Base-by-base conservation (phyloP, 495 filamentous ascomycete species). In the Trichocladium uniseriatum region DNA sequence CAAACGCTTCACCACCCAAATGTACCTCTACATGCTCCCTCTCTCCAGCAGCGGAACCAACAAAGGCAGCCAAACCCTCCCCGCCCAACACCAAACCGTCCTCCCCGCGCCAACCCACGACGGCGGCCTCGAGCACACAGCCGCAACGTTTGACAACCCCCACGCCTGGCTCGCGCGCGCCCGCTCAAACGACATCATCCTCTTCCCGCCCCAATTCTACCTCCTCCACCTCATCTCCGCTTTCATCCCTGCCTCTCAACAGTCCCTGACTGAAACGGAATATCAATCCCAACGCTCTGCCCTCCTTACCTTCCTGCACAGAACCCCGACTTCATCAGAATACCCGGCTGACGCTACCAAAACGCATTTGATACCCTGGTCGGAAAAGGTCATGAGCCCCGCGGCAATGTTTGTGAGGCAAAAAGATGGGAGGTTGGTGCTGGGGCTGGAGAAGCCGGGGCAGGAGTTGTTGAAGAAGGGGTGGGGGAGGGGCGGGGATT, bases 11-110 rank as follows among this genome's bases (percentile, higher is more conserved):
- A 84, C 84, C 1, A 95, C 89, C 7, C 89, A 95, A 61, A 95
- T 98, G 89, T 98, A 97, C 61, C 59, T 98, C 7, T 92, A 95
- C 64, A 84, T 95, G 68, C 74, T 95, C n/a, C 89, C 92, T 0
- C 68, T 89, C 15, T 22, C 4, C 36, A 21, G 1, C 29, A 13
- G 2, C 40, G 10, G 31, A 5, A 19, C n/a, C 21, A 58, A 4
- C 43, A n/a, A n/a, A n/a, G n/a, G n/a, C n/a, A n/a, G n/a, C n/a
- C n/a, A n/a, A n/a, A n/a, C n/a, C n/a, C n/a, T n/a, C n/a, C n/a
- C n/a, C n/a, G n/a, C n/a, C n/a, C n/a, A 52, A n/a, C 55, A 60
- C 0, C 57, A 71, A 42, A 58, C 63, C 6, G 43, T 71, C 19
- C 59, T 77, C 19, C 81, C 77, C 8, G 67, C 80, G 3, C 86